These are phyloP conservation scores for Carpinus viminea DNA, from an alignment of 306 rosid genomes.

Conservation along the genomic window DNA sequence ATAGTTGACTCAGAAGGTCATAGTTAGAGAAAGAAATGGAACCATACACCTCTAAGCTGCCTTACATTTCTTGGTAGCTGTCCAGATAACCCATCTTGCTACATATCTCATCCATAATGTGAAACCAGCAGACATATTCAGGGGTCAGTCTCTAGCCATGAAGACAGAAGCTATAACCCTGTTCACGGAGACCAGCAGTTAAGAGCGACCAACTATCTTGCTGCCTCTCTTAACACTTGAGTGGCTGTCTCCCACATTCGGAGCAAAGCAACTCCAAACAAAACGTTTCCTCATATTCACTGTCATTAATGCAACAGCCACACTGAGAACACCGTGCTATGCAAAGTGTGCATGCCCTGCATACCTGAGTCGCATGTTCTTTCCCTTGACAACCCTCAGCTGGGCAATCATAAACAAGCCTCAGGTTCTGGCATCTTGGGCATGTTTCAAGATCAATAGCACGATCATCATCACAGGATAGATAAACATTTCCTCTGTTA, in stretches of 20 bases:
- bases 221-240: conserved; percentile 36
- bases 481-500: conserved; percentile 59
- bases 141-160: conserved; percentile 28
- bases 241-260: conserved; percentile 50
- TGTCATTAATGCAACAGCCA: conserved; percentile 75
- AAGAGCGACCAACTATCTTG: conserved; percentile 31
- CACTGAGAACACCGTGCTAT: conserved; percentile 77
- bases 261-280: conserved; percentile 79
- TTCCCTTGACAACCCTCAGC: conserved; percentile 61
- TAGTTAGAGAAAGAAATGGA: neutral
- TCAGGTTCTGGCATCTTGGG: conserved; percentile 74
- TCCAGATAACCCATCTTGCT: conserved; percentile 10
- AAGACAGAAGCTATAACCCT: conserved; percentile 26
- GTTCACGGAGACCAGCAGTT: conserved; percentile 33
- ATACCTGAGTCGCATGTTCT: conserved; percentile 45
- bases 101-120: conserved; percentile 21
- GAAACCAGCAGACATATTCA: neutral
- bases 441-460: conserved; percentile 75
- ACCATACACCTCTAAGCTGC: conserved; percentile 13
- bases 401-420: conserved; percentile 92
- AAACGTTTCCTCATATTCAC: conserved; percentile 87
- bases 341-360: conserved; percentile 87
- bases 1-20: conserved; percentile 2
- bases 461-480: conserved; percentile 69
- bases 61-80: conserved; percentile 4